Evolutionary conservation across 148 eudicot genomes (phyloP), one percentile per base, ranked within the genome.

Genomic region (Rhododendron molle): DNA sequence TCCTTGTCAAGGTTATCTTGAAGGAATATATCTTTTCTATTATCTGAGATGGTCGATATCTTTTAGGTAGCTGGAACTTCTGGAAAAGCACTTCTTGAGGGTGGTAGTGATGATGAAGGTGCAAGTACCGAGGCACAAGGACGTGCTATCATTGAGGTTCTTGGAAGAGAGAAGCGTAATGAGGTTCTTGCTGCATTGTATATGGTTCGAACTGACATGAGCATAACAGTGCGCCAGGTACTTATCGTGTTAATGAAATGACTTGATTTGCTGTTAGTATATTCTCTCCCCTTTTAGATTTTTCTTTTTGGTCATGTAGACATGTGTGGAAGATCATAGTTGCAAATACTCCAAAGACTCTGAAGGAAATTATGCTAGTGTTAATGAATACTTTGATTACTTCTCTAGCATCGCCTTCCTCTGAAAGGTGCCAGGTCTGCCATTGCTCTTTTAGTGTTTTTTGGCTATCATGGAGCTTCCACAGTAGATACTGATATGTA

Each of bases 101-200:
- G 99, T 88, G 99, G 99, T 86, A 97, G 99, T 90, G 99, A 97
- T 86, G 99, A 97, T 92, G 99, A 97, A 89, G 99, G 99, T 73
- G 93, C 99, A 86, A 97, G 99, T 89, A 97, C 99, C 71, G 99
- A 97, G 89, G 99, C 99, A 72, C 99, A 97, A 16, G 99, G 99
- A 1, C 97, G 99, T 82, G 99, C 99, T 87, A 97, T 97, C 74
- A 93, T 95, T 86, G 99, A 94, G 89, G 96, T 97, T 47, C 98
- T 97, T 82, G 99, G 99, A 81, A 93, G 91, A 87, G 94, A 95
- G 49, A 97, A 97, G 87, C 99, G 99, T 62, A 97, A 97, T 88
- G 99, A 97, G 88, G 90, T 97, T 81, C 98, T 97, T 85, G 98
- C 99, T 85, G 99, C 99, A 77, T 85, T 97, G 32, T 97, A 97